Evolutionary conservation across 495 filamentous ascomycete genomes (phyloP).

Genomic region (Annulohypoxylon moriforme): DNA sequence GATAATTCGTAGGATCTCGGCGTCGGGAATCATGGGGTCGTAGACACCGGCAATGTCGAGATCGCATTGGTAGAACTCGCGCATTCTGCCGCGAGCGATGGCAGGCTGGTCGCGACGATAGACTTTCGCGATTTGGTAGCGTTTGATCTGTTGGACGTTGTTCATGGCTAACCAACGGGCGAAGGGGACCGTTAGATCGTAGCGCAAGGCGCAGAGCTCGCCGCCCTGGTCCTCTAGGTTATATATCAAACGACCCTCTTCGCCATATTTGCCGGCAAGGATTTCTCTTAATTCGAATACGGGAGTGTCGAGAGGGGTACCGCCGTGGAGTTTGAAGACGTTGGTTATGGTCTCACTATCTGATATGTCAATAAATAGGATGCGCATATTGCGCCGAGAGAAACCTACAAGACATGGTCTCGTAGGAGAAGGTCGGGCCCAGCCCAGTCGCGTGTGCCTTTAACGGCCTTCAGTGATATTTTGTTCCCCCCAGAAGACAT

Average conservation of each 20-base stretch:
- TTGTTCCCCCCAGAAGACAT: slow-evolving; percentile 41
- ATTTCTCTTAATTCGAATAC: slow-evolving; percentile 70
- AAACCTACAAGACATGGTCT: slow-evolving; percentile 41
- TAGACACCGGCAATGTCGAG: slow-evolving; percentile 83
- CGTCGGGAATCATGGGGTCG: slow-evolving; percentile 83
- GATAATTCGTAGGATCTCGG: slow-evolving; percentile 78
- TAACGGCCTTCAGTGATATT: slow-evolving; percentile 33
- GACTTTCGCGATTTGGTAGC: slow-evolving; percentile 93
- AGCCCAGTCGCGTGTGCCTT: slow-evolving; percentile 40
- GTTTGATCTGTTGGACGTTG: slow-evolving; percentile 79
- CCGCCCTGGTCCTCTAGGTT: slow-evolving; percentile 90
- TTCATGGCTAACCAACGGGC: slow-evolving; percentile 94
- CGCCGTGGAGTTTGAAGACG: slow-evolving; percentile 56
- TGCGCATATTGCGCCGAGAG: not conserved
- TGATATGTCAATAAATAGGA: slow-evolving; percentile 8
- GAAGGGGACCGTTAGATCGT: slow-evolving; percentile 90
- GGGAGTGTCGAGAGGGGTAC: slow-evolving; percentile 56
- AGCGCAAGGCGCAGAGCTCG: slow-evolving; percentile 85
- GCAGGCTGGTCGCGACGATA: slow-evolving; percentile 68
- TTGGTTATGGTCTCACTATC: slow-evolving; percentile 47
- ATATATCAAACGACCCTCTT: slow-evolving; percentile 87
- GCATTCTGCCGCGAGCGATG: slow-evolving; percentile 81
- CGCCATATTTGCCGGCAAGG: slow-evolving; percentile 86
- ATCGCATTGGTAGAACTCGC: slow-evolving; percentile 89
- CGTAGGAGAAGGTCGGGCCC: slow-evolving; percentile 35